These are phyloP conservation scores for Parathielavia hyrcaniae DNA, from an alignment of 495 filamentous ascomycete genomes.

Conservation along the genomic window DNA sequence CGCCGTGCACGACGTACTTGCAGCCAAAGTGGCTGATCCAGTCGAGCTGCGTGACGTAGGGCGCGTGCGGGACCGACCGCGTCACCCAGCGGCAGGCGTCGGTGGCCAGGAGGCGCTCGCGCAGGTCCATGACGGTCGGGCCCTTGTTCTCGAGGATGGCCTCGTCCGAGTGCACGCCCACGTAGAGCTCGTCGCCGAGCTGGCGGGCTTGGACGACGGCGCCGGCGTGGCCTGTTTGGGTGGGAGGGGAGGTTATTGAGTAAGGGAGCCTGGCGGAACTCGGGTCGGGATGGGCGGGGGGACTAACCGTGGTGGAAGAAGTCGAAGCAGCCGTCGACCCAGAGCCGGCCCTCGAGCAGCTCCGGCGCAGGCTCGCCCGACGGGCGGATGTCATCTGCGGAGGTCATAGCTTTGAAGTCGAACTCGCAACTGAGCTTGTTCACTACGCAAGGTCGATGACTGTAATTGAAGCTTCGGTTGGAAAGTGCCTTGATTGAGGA, in stretches of 20 bases:
- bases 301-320: constrained; percentile 86
- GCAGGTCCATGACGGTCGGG: constrained; percentile 90
- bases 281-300: too few relatives aligned
- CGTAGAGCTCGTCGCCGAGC: constrained; percentile 77
- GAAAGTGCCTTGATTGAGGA: background rate
- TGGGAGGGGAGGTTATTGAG: background rate
- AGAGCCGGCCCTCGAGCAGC: constrained; percentile 68
- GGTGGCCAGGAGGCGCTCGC: constrained; percentile 81
- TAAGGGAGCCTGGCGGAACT: background rate
- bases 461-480: too few relatives aligned
- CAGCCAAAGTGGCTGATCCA: constrained; percentile 96
- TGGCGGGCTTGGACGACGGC: constrained; percentile 76
- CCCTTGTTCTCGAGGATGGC: constrained; percentile 95
- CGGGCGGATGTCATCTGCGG: constrained; percentile 22
- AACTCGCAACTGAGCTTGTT: background rate
- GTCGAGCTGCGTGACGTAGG: constrained; percentile 87
- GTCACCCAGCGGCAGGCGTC: constrained; percentile 95
- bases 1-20: constrained; percentile 90
- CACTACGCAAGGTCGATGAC: background rate
- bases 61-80: constrained; percentile 71
- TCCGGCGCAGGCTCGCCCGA: constrained; percentile 39
- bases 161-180: constrained; percentile 92
- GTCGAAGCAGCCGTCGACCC: constrained; percentile 98
- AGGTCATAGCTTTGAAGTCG: constrained; percentile 18
- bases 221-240: constrained; percentile 84